phyloP scores from a whole-genome alignment of 2,329 filamentous ascomycete genomes.

The Fusarium sp. region DNA sequence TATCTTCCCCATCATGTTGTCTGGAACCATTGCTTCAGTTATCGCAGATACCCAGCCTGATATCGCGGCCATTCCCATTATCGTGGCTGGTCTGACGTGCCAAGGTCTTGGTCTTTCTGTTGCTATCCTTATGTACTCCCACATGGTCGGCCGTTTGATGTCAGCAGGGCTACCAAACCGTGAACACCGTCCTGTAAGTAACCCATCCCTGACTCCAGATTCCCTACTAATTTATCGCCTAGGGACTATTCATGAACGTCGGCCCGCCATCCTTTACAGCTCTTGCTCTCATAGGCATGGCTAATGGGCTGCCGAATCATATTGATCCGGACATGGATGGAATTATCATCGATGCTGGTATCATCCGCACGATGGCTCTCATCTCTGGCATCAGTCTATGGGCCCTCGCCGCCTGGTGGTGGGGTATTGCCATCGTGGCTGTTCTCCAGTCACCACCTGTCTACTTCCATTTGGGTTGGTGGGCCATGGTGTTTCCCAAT shows the following conservation, averaged over 20 bases:
- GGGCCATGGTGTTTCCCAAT: slow-evolving; percentile 7
- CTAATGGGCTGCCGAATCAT: neutral
- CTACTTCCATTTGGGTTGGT: slow-evolving; percentile 1
- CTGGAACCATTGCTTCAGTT: slow-evolving; percentile 7
- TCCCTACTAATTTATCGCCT: neutral
- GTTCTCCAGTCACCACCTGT: neutral
- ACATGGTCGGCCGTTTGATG: slow-evolving; percentile 5
- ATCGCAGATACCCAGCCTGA: slow-evolving; percentile 6
- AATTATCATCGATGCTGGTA: neutral
- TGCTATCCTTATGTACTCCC: slow-evolving; percentile 2
- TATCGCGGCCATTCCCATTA: slow-evolving; percentile 4
- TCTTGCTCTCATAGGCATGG: slow-evolving; percentile 10
- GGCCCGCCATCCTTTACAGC: slow-evolving; percentile 3
- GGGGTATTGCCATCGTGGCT: slow-evolving; percentile 1
- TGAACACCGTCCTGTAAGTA: neutral
- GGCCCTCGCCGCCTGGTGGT: slow-evolving; percentile 10
- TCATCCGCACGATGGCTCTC: slow-evolving; percentile 4
- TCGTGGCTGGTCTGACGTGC: slow-evolving; percentile 5
- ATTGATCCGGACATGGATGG: slow-evolving; percentile 1
- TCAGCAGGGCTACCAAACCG: slow-evolving; percentile 1
- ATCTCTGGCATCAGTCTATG: slow-evolving; percentile 1
- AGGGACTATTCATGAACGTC: slow-evolving; percentile 1
- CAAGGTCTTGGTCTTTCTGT: slow-evolving; percentile 4
- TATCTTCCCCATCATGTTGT: slow-evolving; percentile 8
- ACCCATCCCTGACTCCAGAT: neutral